phyloP scores from a whole-genome alignment of 352 stramenopile genomes.

The Globisporangium yorkense region DNA sequence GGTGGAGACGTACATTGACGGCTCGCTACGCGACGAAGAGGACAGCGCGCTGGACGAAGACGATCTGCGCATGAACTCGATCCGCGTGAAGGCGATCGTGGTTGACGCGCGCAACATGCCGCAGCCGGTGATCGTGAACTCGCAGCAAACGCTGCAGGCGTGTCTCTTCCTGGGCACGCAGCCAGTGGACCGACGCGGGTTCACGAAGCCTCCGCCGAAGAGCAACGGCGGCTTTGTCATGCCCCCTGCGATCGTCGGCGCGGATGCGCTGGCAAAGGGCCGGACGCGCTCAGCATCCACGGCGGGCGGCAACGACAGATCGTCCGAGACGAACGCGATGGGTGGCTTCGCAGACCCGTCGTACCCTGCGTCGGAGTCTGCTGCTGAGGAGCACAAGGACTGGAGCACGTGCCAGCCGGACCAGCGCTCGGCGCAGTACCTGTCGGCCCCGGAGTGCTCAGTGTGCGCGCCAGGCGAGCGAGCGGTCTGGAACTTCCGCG shows the following conservation, averaged over 20 bases:
- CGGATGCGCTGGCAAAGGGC: constrained; percentile 55
- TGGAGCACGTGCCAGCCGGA: constrained; percentile 85
- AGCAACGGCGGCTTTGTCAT: constrained; percentile 85
- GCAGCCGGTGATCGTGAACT: constrained; percentile 83
- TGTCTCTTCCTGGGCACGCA: constrained; percentile 84
- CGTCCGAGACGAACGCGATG: constrained; percentile 54
- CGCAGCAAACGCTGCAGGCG: constrained; percentile 81
- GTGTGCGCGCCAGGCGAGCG: constrained; percentile 76
- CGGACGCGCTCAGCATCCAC: constrained; percentile 48
- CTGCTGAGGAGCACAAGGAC: constrained; percentile 84
- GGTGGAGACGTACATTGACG: constrained; percentile 86
- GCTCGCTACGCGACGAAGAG: constrained; percentile 68
- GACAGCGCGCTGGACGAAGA: constrained; percentile 62
- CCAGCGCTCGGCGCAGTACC: constrained; percentile 63
- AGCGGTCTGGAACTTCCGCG: constrained; percentile 84
- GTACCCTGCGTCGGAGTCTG: constrained; percentile 48
- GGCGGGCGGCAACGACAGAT: constrained; percentile 46
- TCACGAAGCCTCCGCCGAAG: constrained; percentile 82
- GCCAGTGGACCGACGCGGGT: constrained; percentile 77
- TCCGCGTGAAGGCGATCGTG: constrained; percentile 83
- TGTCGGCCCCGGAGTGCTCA: constrained; percentile 63
- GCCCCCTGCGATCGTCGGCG: constrained; percentile 36
- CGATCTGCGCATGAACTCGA: constrained; percentile 82
- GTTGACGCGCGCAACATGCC: constrained; percentile 85
- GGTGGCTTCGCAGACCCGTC: constrained; percentile 50